Evolutionary conservation across 2,329 filamentous ascomycete genomes (phyloP).

Genomic region (Cordyceps javanica): DNA sequence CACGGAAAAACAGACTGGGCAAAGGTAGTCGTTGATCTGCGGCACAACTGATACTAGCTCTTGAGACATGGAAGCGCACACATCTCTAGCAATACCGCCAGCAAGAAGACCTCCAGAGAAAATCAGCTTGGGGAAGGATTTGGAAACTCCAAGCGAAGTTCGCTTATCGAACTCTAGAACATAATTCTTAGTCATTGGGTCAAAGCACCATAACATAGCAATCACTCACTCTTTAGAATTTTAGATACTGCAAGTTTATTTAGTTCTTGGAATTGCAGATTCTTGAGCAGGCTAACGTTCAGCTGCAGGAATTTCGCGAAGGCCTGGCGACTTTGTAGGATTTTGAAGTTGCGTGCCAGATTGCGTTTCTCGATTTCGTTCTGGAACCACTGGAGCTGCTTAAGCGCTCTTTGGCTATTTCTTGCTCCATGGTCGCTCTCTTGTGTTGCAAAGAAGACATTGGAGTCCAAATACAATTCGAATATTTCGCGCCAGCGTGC

Average conservation of each 20-base stretch:
- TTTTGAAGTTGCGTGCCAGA: conserved; percentile 57
- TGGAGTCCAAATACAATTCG: conserved; percentile 71
- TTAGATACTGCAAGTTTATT: conserved; percentile 73
- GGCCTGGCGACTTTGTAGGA: conserved; percentile 57
- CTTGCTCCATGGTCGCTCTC: conserved; percentile 65
- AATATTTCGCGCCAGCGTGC: conserved; percentile 76
- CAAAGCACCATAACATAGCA: background rate
- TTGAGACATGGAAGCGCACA: conserved; percentile 67
- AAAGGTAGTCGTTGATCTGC: conserved; percentile 77
- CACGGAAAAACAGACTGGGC: conserved; percentile 72
- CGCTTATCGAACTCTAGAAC: conserved; percentile 74
- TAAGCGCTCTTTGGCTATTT: conserved; percentile 57
- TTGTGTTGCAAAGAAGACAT: conserved; percentile 74
- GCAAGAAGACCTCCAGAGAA: conserved; percentile 56
- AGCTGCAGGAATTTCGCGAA: conserved; percentile 64
- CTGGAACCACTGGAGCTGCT: conserved; percentile 67
- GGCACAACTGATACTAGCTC: conserved; percentile 70
- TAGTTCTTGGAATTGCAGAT: conserved; percentile 77
- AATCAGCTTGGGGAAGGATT: conserved; percentile 54
- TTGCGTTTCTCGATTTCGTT: conserved; percentile 55
- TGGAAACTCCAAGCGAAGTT: conserved; percentile 64
- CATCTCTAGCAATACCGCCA: conserved; percentile 63
- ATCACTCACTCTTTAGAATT: conserved; percentile 69
- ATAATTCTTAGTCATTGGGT: conserved; percentile 13
- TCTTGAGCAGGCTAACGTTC: conserved; percentile 70